Percentiles rank a stretch among this genome's conserved stretches.
Evolutionary conservation across 2,329 filamentous ascomycete species (phyloP).

Genomic region (Geoglossum cookeanum): DNA sequence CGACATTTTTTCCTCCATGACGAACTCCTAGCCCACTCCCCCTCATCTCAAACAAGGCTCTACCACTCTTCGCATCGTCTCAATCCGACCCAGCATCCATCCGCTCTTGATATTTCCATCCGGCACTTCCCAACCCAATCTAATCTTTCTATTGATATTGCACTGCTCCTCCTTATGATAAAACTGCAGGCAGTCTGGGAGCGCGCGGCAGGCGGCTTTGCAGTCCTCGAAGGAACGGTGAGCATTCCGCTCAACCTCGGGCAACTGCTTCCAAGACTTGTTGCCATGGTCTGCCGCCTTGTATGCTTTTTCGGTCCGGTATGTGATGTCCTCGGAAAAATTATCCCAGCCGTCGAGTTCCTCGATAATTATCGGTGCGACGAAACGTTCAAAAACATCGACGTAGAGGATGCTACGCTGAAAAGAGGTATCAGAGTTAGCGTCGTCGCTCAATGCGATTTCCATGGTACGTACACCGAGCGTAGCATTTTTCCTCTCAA

Average conservation of each 20-base stretch:
- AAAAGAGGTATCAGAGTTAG: too few relatives aligned
- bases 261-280: constrained; percentile 21
- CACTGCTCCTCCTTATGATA: constrained; percentile 6
- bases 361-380: constrained; percentile 25
- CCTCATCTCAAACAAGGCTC: too few relatives aligned
- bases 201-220: constrained; percentile 27
- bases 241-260: constrained; percentile 21
- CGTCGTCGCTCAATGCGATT: too few relatives aligned
- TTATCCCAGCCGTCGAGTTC: constrained; percentile 34
- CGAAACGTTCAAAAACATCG: constrained; percentile 31
- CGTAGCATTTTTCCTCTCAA: constrained; percentile 23
- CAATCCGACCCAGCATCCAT: background rate
- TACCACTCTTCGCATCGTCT: too few relatives aligned
- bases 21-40: too few relatives aligned
- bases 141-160: background rate
- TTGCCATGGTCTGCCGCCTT: too few relatives aligned
- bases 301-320: too few relatives aligned
- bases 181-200: constrained; percentile 20
- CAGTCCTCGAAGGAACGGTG: constrained; percentile 23
- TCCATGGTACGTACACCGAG: constrained; percentile 15
- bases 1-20: too few relatives aligned
- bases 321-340: constrained; percentile 29
- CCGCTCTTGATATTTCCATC: background rate
- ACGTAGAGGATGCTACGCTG: background rate
- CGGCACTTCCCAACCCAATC: background rate